Evolutionary conservation across 768 basidiomycete genomes (phyloP), one percentile per base, ranked within the genome.

Genomic region (Tulasnella sp.): DNA sequence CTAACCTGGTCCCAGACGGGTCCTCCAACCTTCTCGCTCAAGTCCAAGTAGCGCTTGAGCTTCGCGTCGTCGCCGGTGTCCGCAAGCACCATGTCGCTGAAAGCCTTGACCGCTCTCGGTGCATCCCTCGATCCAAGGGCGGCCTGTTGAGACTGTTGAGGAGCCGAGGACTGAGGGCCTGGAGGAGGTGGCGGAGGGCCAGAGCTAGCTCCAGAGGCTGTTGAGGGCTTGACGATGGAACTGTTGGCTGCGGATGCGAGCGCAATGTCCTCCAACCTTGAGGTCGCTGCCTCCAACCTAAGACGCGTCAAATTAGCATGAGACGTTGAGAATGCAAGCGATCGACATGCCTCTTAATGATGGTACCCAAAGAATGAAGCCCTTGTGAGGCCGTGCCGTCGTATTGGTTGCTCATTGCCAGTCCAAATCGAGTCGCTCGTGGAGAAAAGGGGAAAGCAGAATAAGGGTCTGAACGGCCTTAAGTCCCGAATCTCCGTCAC

Each of bases 211-310:
- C 44, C 37, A 20, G 44, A 42, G 39, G 71, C 20, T 15, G 71
- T 80, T 77, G 82, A 70, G 77, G 80, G 78, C 80, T 82, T 48
- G 79, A 75, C 18, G 80, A 80, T 26, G 82, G 61, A 72, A 80
- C 78, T 72, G 81, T 71, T n/a, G 18, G 82, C 84, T 81, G 82
- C 81, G 75, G 84, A 82, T 20, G 88, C 86, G 55, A 88, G 86
- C 48, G 92, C 92, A 79, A 95, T 86, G 82, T 99, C 98, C 84
- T 99, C 98, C 46, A 99, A 89, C 44, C 98, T 90, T 67, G 93
- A 94, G 7, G 95, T 96, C 11, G 95, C 94, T 35, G 98, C 98
- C 87, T 96, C 93, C 73, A 95, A 89, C 80, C 96, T 96, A 78
- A 16, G 69, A 48, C 55, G 61, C 61, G 61, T 67, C 61, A 3